phyloP scores from a whole-genome alignment of 805 yeast genomes.

The Kluyveromyces aestuarii region DNA sequence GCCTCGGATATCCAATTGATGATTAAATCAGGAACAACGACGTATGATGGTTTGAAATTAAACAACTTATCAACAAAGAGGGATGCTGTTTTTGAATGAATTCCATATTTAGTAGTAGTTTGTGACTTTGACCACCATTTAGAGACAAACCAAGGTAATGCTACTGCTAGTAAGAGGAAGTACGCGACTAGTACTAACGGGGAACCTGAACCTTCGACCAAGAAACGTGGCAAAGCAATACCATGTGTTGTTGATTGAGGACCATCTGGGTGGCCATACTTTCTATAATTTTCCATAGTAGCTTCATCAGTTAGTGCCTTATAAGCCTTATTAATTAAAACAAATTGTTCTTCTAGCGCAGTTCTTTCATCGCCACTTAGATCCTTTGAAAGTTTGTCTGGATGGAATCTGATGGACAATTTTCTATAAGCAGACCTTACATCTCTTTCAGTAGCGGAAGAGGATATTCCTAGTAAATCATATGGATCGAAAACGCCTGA shows the following conservation, averaged over 20 bases:
- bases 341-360: slow-evolving; percentile 65
- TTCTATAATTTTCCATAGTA: slow-evolving; percentile 69
- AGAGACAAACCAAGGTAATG: slow-evolving; percentile 74
- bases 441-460: slow-evolving; percentile 62
- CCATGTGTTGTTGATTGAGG: slow-evolving; percentile 87
- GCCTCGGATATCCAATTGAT: slow-evolving; percentile 52
- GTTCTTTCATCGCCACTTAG: slow-evolving; percentile 46
- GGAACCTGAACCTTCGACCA: slow-evolving; percentile 76
- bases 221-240: slow-evolving; percentile 86
- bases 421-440: slow-evolving; percentile 79
- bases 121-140: slow-evolving; percentile 86
- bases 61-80: slow-evolving; percentile 60
- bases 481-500: slow-evolving; percentile 72
- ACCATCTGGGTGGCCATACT: slow-evolving; percentile 97
- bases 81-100: slow-evolving; percentile 79
- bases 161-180: slow-evolving; percentile 61
- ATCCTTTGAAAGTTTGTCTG: slow-evolving; percentile 74
- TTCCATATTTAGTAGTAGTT: slow-evolving; percentile 70
- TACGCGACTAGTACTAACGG: slow-evolving; percentile 53
- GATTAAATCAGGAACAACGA: slow-evolving; percentile 47
- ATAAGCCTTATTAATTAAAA: slow-evolving; percentile 82
- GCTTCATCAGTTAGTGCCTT: slow-evolving; percentile 89
- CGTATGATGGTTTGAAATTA: slow-evolving; percentile 63
- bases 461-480: slow-evolving; percentile 66
- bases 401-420: slow-evolving; percentile 82